Base-by-base conservation (phyloP, 2,329 filamentous ascomycete genomes). In the Colletotrichum sp. region DNA sequence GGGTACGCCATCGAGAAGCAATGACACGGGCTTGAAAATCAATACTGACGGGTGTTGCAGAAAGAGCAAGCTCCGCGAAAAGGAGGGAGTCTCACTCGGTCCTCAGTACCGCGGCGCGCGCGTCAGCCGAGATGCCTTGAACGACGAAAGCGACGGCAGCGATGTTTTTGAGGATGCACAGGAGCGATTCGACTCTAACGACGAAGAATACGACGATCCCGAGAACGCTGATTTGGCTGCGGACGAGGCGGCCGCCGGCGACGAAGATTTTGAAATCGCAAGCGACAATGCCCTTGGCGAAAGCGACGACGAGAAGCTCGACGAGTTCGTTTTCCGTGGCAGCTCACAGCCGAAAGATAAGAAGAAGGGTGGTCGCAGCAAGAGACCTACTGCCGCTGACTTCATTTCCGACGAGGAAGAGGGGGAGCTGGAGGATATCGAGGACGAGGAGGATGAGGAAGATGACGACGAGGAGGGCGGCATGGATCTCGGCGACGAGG, bases 301-400 rank as follows among this genome's bases (percentile, higher is more conserved):
- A 71, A 97, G 95, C 79, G 96, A 99, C 80, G 93, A 95, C 79
- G 95, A 98, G 83, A 90, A 90, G 68, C 95, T 98, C 80, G 92
- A 94, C 78, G 92, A 91, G 1, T 98, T 95, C 82, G 91, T 86
- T 1, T 93, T 93, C 78, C 86, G 90, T 36, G 91, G 91, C 26
- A 93, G 91, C 83, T 89, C 88, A 3, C 90, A 90, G 77, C 87
- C 89, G 6, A 86, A 84, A 69, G 82, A 81, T 18, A 80, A 80
- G 62, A 78, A 76, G 39, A 84, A 83, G 18, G 57, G 34, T 3
- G 21, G 24, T 3, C 71, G 71, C 30, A 67, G 60, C 65, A 87
- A 84, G 71, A 84, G 89, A 77, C 86, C 88, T 9, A 90, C 84
- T 55, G 91, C 90, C 44, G 89, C 88, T 7, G 91, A 93, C 79